A percentile compares a stretch with the other conserved stretches of the same genome.
phyloP scores from a whole-genome alignment of 345 rosid genomes.

The Eucalyptus globulus region DNA sequence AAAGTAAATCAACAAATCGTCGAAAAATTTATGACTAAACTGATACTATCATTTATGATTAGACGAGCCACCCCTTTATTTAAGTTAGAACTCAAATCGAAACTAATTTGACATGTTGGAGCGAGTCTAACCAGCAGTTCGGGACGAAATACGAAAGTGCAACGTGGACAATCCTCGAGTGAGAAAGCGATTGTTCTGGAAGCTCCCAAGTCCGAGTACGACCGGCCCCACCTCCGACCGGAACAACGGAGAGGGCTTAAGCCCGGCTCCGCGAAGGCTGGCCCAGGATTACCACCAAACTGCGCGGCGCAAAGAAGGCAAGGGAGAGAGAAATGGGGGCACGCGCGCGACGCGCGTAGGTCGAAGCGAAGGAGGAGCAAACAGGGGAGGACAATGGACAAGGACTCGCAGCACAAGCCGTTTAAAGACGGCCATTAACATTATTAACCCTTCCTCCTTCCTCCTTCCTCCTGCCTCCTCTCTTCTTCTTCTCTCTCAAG shows the following conservation, averaged over 20 bases:
- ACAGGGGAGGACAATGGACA: slow-evolving; percentile 4
- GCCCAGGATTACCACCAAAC: not conserved
- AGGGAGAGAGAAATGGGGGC: not conserved
- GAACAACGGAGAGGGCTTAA: not conserved
- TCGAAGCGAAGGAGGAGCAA: not conserved
- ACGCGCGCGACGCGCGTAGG: not conserved
- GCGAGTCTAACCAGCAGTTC: not conserved
- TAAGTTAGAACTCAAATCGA: not conserved
- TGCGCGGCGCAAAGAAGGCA: not conserved
- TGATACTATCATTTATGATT: too few relatives aligned
- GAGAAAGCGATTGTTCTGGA: not conserved
- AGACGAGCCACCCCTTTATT: not conserved
- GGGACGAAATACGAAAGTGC: not conserved
- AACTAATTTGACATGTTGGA: not conserved
- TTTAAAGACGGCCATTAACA: slow-evolving; percentile 12
- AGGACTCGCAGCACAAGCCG: not conserved
- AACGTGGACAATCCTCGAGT: not conserved
- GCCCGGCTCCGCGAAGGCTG: not conserved
- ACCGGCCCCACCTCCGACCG: too few relatives aligned
- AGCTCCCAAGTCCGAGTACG: not conserved
- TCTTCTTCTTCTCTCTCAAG: not conserved
- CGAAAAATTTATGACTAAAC: too few relatives aligned
- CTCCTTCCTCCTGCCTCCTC: not conserved
- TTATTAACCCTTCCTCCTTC: not conserved
- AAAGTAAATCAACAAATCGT: accelerated